phyloP scores from a whole-genome alignment of 805 yeast genomes.

The Kazachstania martiniae region DNA sequence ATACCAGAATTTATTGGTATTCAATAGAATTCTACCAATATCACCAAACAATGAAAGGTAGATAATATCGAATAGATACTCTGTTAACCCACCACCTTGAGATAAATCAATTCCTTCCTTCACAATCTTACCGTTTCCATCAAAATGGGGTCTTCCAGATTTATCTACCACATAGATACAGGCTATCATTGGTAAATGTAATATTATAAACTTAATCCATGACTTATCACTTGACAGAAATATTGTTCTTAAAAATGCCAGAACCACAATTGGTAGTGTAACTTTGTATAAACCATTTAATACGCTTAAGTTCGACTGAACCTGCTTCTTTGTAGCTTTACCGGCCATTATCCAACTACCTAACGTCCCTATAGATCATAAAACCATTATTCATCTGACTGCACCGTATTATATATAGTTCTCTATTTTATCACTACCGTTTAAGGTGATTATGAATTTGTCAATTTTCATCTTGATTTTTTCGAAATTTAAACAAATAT shows the following conservation, averaged over 20 bases:
- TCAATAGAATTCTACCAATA: constrained; percentile 33
- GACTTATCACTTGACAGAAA: constrained; percentile 14
- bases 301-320: constrained; percentile 20
- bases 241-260: constrained; percentile 30
- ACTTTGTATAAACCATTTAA: constrained; percentile 16
- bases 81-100: constrained; percentile 37
- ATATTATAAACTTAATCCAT: constrained; percentile 11
- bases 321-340: constrained; percentile 44
- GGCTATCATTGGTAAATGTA: constrained; percentile 27
- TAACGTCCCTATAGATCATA: not conserved
- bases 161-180: constrained; percentile 37
- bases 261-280: constrained; percentile 20
- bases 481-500: no score
- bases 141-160: constrained; percentile 38
- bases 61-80: constrained; percentile 44
- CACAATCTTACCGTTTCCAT: constrained; percentile 24
- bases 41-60: constrained; percentile 43
- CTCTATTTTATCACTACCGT: no score
- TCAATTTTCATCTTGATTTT: no score
- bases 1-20: constrained; percentile 40
- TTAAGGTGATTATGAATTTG: no score
- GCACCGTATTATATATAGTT: no score
- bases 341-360: constrained; percentile 41
- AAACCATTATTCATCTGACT: no score
- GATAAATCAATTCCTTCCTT: constrained; percentile 39